phyloP scores from a whole-genome alignment of 306 rosid genomes.

The Purshia tridentata region DNA sequence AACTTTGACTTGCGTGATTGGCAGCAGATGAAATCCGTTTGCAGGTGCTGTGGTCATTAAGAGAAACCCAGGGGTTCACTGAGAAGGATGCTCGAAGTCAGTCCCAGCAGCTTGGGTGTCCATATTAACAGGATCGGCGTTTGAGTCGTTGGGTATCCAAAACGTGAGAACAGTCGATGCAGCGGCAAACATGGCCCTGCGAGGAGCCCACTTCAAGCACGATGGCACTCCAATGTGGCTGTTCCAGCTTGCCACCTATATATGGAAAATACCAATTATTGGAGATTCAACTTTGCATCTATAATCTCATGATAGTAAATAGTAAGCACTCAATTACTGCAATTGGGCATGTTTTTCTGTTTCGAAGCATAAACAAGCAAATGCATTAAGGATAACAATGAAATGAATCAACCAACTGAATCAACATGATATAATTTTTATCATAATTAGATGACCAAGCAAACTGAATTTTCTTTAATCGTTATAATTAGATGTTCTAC shows the following conservation, averaged over 20 bases:
- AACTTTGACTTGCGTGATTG: background rate
- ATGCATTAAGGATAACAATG: background rate
- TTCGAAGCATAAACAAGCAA: background rate
- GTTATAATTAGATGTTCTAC: too few relatives aligned
- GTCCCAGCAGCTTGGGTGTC: conserved; percentile 34
- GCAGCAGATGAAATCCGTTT: background rate
- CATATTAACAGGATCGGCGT: conserved; percentile 34
- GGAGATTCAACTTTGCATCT: background rate
- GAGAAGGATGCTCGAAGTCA: conserved; percentile 39
- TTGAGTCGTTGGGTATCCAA: conserved; percentile 74
- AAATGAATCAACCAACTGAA: too few relatives aligned
- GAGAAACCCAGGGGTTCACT: conserved; percentile 13
- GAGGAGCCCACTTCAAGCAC: conserved; percentile 97
- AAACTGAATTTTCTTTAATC: too few relatives aligned
- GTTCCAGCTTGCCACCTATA: conserved; percentile 81
- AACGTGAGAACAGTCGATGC: conserved; percentile 88
- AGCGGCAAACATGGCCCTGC: conserved; percentile 87
- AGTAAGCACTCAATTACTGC: too few relatives aligned
- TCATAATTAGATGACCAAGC: too few relatives aligned
- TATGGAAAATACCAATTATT: background rate
- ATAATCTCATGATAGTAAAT: too few relatives aligned
- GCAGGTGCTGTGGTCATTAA: too few relatives aligned
- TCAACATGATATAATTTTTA: too few relatives aligned
- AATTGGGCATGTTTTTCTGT: background rate
- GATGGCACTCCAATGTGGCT: conserved; percentile 81